Evolutionary conservation across 768 basidiomycete genomes (phyloP), one percentile per base, ranked within the genome.

Genomic region (Boletus vermiculosoides): DNA sequence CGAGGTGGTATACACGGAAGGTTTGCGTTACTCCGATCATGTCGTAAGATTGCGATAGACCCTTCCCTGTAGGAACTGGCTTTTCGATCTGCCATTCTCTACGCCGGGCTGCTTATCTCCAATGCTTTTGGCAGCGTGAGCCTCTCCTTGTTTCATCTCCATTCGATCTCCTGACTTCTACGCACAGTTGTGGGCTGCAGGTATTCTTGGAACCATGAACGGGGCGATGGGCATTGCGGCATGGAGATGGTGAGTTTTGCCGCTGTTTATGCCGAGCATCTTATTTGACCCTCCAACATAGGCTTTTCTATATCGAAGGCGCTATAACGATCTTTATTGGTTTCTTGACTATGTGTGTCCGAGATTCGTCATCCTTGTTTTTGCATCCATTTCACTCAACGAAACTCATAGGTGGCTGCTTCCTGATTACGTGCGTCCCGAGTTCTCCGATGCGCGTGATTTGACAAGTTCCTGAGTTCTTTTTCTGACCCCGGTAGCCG

Each of bases 261-360:
- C 0, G 5, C 22, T 41, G 16, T 28, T 28, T 31, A 31, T 31
- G 15, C 20, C 16, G 22, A 37, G 23, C 48, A 22, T 46, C 34
- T 40, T 45, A 33, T 49, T 33, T 50, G 25, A 55, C 22, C 40
- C 45, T 46, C n/a, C 37, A 20, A 39, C 12, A 1, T 53, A 87
- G 88, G 88, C 66, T 90, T 47, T 90, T 90, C 67, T 86, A 80
- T 64, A 86, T 88, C 48, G 88, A 86, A 72, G 88, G 88, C 9
- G 73, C 81, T 1, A 77, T 86, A 13, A 90, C 87, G 0, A 81
- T 88, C 57, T 63, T 76, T 45, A 70, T 88, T 45, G 85, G 86
- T 3, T 71, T 87, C 39, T 54, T 77, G 15, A 74, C 79, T 53
- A 81, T 85, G 84, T 85, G 52, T 8, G 64, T 59, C 23, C 7